A percentile compares a stretch with the other conserved stretches of the same genome.
Conservation (phyloP, 1,284 basidiomycete species). For the Puccinia brachypodii region DNA sequence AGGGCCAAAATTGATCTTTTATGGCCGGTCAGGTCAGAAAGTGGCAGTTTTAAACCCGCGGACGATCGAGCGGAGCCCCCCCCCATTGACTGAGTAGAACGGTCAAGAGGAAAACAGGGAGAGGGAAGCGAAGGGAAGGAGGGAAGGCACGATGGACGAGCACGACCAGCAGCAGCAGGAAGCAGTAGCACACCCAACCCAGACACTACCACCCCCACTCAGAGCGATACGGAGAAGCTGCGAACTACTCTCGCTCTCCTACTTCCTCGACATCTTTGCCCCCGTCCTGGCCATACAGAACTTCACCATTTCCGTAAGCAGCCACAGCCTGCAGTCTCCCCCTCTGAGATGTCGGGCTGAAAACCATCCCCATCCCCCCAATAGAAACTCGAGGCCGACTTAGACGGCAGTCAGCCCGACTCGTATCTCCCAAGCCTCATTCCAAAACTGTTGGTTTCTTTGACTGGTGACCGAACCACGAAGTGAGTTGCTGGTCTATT, state of each 20-base stretch:
- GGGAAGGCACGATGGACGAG: too few relatives aligned
- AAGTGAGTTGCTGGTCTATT: conserved; percentile 3
- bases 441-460: conserved; percentile 22
- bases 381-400: conserved; percentile 43
- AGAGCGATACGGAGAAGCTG: conserved; percentile 25
- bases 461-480: conserved; percentile 41
- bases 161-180: not conserved
- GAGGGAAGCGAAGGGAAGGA: too few relatives aligned
- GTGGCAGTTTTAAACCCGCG: not conserved
- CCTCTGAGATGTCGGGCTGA: too few relatives aligned
- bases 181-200: conserved; percentile 40
- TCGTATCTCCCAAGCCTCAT: conserved; percentile 33
- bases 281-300: conserved; percentile 16
- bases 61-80: too few relatives aligned
- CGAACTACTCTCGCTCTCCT: conserved; percentile 38
- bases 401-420: conserved; percentile 36
- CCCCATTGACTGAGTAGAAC: too few relatives aligned
- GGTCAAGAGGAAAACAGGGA: too few relatives aligned
- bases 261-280: conserved; percentile 39
- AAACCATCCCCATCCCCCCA: too few relatives aligned
- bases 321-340: not conserved
- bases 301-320: conserved; percentile 39
- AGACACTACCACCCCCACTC: conserved; percentile 7
- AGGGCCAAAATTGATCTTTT: not conserved
- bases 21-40: not conserved